Evolutionary conservation across 148 eudicot genomes (phyloP).

Genomic region (Rhododendron williamsianum): DNA sequence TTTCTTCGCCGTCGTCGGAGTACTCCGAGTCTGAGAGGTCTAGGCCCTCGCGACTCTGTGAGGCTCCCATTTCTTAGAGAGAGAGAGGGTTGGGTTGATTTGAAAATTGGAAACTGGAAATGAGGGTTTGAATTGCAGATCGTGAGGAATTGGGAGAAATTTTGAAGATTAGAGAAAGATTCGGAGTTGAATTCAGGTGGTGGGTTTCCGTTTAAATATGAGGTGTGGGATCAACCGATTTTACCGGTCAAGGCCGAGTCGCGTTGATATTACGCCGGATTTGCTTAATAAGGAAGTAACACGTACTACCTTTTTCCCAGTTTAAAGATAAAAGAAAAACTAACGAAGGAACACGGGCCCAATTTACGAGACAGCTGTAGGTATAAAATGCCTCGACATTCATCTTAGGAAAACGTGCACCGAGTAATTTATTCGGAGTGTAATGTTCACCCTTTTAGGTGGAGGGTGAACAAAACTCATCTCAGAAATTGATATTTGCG

Average conservation of each 20-base stretch:
- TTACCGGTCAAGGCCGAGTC: not conserved
- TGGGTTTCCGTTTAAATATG: not conserved
- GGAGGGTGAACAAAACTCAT: no score
- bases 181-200: not conserved
- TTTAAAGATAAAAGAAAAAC: no score
- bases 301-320: not conserved
- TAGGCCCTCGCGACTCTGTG: constrained; percentile 3
- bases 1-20: not conserved
- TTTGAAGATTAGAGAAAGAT: not conserved
- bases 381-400: not conserved
- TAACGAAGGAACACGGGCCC: not conserved
- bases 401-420: no score
- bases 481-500: no score
- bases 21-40: not conserved
- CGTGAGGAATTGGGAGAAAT: not conserved
- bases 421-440: no score
- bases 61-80: not conserved
- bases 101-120: not conserved
- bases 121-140: not conserved
- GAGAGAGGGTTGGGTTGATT: not conserved
- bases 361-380: not conserved
- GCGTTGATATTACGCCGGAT: not conserved
- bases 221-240: not conserved
- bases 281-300: not conserved
- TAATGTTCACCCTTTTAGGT: no score